Evolutionary conservation across 495 filamentous ascomycete species (phyloP).

Genomic region (Podospora comata): DNA sequence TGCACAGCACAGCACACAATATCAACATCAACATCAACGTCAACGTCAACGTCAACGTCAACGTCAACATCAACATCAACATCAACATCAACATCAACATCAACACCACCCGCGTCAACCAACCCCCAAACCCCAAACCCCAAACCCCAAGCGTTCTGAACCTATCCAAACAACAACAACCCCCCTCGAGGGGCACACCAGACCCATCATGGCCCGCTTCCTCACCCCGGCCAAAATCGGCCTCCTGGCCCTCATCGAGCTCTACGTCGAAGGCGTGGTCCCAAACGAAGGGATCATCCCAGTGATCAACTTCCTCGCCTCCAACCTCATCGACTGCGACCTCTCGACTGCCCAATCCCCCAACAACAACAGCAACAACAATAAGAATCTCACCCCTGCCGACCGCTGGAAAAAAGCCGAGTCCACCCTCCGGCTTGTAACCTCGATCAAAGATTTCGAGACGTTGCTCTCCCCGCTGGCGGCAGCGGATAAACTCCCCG

Average conservation of each 20-base stretch:
- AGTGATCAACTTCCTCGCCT: slow-evolving; percentile 81
- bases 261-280: slow-evolving; percentile 73
- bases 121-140: too few species aligned
- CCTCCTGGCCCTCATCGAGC: slow-evolving; percentile 71
- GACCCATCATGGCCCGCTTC: slow-evolving; percentile 63
- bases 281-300: slow-evolving; percentile 73
- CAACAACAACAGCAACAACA: background rate
- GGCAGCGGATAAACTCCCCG: slow-evolving; percentile 64
- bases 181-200: background rate
- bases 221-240: slow-evolving; percentile 83
- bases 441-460: slow-evolving; percentile 67
- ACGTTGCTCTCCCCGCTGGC: slow-evolving; percentile 54
- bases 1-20: background rate
- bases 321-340: slow-evolving; percentile 59
- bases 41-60: background rate
- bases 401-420: slow-evolving; percentile 42
- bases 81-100: background rate
- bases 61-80: background rate
- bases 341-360: slow-evolving; percentile 10
- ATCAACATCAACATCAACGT: background rate
- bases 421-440: slow-evolving; percentile 47
- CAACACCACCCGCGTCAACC: background rate
- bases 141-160: background rate
- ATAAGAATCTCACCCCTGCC: slow-evolving; percentile 7
- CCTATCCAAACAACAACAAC: background rate